phyloP scores from a whole-genome alignment of 768 basidiomycete species.

The Xerocomellus intermedius region DNA sequence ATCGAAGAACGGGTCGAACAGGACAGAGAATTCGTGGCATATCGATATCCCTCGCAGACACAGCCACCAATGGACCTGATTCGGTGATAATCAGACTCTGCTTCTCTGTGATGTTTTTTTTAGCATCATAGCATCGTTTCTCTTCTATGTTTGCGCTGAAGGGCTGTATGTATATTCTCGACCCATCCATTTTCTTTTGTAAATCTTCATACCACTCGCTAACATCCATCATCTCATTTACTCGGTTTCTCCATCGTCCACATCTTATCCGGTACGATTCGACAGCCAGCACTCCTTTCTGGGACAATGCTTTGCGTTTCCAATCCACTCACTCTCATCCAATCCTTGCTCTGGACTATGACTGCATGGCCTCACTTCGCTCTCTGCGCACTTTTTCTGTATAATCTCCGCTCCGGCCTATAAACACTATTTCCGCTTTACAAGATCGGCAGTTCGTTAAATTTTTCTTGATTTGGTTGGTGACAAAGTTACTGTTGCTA shows the following conservation, averaged over 20 bases:
- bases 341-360: conserved; percentile 30
- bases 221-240: conserved; percentile 21
- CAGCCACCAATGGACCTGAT: conserved; percentile 60
- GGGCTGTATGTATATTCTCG: conserved; percentile 7
- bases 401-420: conserved; percentile 5
- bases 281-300: conserved; percentile 23
- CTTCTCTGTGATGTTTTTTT: neutral
- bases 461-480: conserved; percentile 24
- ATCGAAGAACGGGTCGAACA: conserved; percentile 82
- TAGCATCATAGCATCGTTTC: conserved; percentile 3
- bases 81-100: conserved; percentile 34
- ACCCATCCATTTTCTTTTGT: conserved; percentile 16
- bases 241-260: conserved; percentile 12
- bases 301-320: conserved; percentile 24
- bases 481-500: conserved; percentile 15
- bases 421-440: conserved; percentile 12
- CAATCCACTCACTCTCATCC: conserved; percentile 13
- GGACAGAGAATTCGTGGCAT: conserved; percentile 81
- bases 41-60: conserved; percentile 80
- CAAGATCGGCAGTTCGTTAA: conserved; percentile 10
- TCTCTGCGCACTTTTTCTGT: conserved; percentile 14
- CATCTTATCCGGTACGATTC: conserved; percentile 17
- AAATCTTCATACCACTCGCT: conserved; percentile 16
- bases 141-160: conserved; percentile 2
- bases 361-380: conserved; percentile 17